Conservation (phyloP, 192 early-diverging fungal genomes). For the Phlyctochytrium arcticum region DNA sequence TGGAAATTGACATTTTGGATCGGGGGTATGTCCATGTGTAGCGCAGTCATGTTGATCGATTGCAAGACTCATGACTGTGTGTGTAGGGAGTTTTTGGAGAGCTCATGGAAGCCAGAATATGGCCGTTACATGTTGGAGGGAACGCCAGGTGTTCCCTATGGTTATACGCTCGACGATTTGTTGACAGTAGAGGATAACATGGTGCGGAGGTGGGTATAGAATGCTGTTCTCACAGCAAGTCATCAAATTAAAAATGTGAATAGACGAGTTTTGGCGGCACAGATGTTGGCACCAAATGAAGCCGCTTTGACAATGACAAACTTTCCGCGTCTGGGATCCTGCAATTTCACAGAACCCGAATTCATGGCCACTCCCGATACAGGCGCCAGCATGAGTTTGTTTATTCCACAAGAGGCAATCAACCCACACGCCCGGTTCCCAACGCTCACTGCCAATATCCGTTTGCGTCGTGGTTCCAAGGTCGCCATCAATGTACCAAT, state of each 20-base stretch:
- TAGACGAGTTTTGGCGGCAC: constrained; percentile 66
- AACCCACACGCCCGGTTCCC: constrained; percentile 91
- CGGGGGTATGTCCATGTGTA: constrained; percentile 38
- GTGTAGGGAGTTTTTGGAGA: constrained; percentile 49
- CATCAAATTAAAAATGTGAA: neutral
- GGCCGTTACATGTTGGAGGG: constrained; percentile 97
- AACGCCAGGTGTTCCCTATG: constrained; percentile 90
- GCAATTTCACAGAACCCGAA: constrained; percentile 69
- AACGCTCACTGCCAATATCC: constrained; percentile 93
- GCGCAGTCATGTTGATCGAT: neutral
- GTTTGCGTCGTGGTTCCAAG: constrained; percentile 86
- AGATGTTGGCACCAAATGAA: constrained; percentile 66
- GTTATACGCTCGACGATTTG: constrained; percentile 73
- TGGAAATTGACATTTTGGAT: constrained; percentile 61
- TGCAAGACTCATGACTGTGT: neutral
- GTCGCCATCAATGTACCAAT: constrained; percentile 96
- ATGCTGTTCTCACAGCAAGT: neutral
- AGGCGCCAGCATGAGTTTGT: constrained; percentile 75
- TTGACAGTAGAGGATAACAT: constrained; percentile 86
- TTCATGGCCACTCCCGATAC: constrained; percentile 42
- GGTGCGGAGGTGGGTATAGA: constrained; percentile 40
- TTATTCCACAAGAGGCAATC: constrained; percentile 91
- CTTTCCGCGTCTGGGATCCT: constrained; percentile 86
- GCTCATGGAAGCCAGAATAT: constrained; percentile 95
- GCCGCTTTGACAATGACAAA: constrained; percentile 76